These are phyloP conservation scores for Chaetothyriales sp. DNA, from an alignment of 2,329 filamentous ascomycete genomes.

Conservation along the genomic window DNA sequence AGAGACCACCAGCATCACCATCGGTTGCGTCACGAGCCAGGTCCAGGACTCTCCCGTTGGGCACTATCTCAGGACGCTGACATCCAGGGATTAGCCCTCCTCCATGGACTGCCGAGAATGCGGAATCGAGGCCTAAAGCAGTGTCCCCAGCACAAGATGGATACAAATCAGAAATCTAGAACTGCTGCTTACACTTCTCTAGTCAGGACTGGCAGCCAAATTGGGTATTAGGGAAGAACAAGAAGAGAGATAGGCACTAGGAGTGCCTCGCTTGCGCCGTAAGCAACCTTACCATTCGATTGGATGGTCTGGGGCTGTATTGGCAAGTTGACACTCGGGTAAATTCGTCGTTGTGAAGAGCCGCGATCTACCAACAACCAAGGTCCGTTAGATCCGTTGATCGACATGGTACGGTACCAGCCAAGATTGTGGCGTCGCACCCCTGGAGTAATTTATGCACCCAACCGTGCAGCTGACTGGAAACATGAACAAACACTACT, in stretches of 20 bases:
- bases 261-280: not conserved
- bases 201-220: not conserved
- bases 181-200: not conserved
- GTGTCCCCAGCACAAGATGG: too few species aligned
- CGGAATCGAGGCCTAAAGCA: not conserved
- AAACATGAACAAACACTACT: not conserved
- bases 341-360: not conserved
- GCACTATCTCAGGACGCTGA: not conserved
- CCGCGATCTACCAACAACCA: not conserved
- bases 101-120: not conserved
- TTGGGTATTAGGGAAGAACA: not conserved
- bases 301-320: not conserved
- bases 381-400: not conserved
- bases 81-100: not conserved
- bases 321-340: not conserved
- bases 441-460: not conserved
- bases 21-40: not conserved
- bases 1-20: not conserved
- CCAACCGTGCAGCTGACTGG: not conserved
- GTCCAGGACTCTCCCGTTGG: not conserved
- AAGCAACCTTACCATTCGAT: not conserved
- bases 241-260: not conserved
- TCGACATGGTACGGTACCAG: not conserved
- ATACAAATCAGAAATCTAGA: too few species aligned
- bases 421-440: not conserved